Percentiles rank a stretch among this genome's conserved stretches.
phyloP scores from a whole-genome alignment of 2,329 filamentous ascomycete genomes.

The Beauveria bassiana region DNA sequence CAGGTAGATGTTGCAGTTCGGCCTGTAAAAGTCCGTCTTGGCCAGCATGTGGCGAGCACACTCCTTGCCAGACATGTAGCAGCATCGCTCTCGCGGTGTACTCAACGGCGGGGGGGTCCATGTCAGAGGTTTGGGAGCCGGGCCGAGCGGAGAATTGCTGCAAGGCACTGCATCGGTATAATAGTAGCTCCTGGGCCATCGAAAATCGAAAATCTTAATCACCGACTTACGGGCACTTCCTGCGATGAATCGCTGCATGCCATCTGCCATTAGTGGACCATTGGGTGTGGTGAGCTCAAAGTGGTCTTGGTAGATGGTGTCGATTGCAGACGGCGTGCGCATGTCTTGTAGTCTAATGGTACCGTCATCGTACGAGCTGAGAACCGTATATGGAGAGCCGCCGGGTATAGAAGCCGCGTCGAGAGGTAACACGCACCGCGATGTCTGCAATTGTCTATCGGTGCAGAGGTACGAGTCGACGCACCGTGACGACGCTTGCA shows the following conservation, averaged over 20 bases:
- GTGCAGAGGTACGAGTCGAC: conserved; percentile 3
- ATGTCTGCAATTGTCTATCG: neutral
- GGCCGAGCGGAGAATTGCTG: conserved; percentile 25
- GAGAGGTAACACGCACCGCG: conserved; percentile 32
- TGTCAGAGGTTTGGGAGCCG: conserved; percentile 23
- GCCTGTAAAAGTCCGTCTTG: conserved; percentile 31
- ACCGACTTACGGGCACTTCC: conserved; percentile 30
- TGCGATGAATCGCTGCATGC: conserved; percentile 34
- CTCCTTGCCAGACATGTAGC: conserved; percentile 19
- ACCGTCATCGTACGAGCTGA: conserved; percentile 39
- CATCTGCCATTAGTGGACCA: conserved; percentile 33
- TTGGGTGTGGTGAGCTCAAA: conserved; percentile 31
- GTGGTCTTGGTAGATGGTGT: conserved; percentile 38
- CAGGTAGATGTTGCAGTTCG: conserved; percentile 35
- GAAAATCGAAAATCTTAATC: conserved; percentile 40
- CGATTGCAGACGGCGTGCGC: conserved; percentile 31
- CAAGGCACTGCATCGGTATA: conserved; percentile 36
- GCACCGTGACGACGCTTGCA: conserved; percentile 9
- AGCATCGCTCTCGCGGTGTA: conserved; percentile 21
- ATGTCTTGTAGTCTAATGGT: conserved; percentile 30
- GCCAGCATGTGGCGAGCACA: conserved; percentile 37
- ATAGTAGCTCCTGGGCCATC: conserved; percentile 36
- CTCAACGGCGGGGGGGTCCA: conserved; percentile 14
- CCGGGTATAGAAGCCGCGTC: conserved; percentile 14
- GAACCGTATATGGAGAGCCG: conserved; percentile 27